Conservation (phyloP, 1,139 yeast species). For the Oligophagozyma castellii region DNA sequence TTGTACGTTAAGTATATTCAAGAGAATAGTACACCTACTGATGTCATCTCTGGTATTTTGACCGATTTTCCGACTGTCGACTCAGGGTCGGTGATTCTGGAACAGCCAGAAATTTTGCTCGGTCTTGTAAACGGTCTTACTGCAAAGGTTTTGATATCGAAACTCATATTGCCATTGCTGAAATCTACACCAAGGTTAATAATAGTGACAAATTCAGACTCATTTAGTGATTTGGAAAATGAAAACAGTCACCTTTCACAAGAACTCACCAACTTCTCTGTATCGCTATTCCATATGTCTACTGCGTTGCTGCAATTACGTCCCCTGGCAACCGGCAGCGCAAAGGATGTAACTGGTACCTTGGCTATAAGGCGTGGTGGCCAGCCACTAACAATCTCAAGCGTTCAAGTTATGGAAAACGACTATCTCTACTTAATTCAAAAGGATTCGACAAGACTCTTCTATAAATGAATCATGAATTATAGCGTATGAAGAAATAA, state of each 20-base stretch:
- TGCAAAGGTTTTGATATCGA: constrained; percentile 15
- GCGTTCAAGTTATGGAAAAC: constrained; percentile 34
- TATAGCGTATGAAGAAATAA: background rate
- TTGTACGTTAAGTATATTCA: constrained; percentile 16
- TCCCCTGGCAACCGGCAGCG: constrained; percentile 69
- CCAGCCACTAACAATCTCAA: constrained; percentile 8
- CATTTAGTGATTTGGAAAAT: constrained; percentile 8
- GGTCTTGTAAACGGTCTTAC: constrained; percentile 16
- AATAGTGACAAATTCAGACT: constrained; percentile 13
- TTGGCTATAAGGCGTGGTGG: constrained; percentile 45
- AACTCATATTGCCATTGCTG: constrained; percentile 18
- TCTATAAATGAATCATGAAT: constrained; percentile 24
- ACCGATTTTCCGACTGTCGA: constrained; percentile 1
- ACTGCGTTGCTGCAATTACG: constrained; percentile 32
- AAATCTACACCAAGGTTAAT: constrained; percentile 16
- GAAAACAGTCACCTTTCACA: constrained; percentile 6
- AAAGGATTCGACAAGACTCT: constrained; percentile 35
- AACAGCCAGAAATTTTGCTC: constrained; percentile 23
- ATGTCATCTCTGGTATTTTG: too few species aligned
- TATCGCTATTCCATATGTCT: constrained; percentile 15
- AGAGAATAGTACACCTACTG: too few species aligned
- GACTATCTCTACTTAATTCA: constrained; percentile 52
- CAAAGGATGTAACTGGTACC: constrained; percentile 70
- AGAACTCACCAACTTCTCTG: constrained; percentile 16
- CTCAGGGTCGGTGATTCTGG: constrained; percentile 13